Percentiles rank a stretch among this genome's conserved stretches.
phyloP scores from a whole-genome alignment of 768 basidiomycete species.

The Leucosporidium yakuticum region DNA sequence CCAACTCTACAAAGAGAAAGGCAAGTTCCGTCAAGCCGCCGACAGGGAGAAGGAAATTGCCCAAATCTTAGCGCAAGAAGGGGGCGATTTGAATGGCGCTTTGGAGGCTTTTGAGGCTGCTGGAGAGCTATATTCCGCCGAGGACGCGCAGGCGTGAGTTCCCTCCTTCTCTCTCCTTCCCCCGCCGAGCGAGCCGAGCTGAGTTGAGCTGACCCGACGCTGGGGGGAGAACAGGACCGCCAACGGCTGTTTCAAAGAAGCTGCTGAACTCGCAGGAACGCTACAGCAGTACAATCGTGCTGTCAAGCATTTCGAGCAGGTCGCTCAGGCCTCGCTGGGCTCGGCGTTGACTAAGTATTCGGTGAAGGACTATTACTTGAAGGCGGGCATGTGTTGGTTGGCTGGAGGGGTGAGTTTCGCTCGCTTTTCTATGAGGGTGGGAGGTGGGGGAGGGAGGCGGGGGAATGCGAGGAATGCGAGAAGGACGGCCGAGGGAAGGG shows the following conservation, averaged over 20 bases:
- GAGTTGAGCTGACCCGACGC: neutral
- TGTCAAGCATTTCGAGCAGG: slow-evolving; percentile 80
- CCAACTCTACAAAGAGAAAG: slow-evolving; percentile 68
- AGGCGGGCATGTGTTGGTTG: slow-evolving; percentile 76
- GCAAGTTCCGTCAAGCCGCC: slow-evolving; percentile 93
- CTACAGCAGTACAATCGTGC: slow-evolving; percentile 78
- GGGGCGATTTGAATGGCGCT: slow-evolving; percentile 50
- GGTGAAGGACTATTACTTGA: slow-evolving; percentile 96
- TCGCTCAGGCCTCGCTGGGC: slow-evolving; percentile 72
- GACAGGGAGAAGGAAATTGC: slow-evolving; percentile 97
- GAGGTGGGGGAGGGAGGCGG: neutral
- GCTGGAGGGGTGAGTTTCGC: slow-evolving; percentile 67
- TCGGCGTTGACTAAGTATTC: slow-evolving; percentile 92
- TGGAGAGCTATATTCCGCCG: slow-evolving; percentile 95
- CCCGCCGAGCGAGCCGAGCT: neutral
- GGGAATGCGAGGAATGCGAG: neutral
- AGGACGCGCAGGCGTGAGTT: slow-evolving; percentile 89
- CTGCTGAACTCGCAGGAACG: slow-evolving; percentile 88
- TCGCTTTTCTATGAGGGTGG: neutral
- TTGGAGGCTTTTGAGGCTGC: slow-evolving; percentile 74
- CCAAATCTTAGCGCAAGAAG: slow-evolving; percentile 79
- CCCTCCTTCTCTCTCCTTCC: neutral
- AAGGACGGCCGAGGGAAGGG: neutral
- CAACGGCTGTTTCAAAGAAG: slow-evolving; percentile 91
- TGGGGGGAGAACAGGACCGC: slow-evolving; percentile 60